A percentile compares a stretch with the other conserved stretches of the same genome.
Conservation (phyloP, 2,329 filamentous ascomycete species). For the Ophiocordyceps camponoti-rufipedis region DNA sequence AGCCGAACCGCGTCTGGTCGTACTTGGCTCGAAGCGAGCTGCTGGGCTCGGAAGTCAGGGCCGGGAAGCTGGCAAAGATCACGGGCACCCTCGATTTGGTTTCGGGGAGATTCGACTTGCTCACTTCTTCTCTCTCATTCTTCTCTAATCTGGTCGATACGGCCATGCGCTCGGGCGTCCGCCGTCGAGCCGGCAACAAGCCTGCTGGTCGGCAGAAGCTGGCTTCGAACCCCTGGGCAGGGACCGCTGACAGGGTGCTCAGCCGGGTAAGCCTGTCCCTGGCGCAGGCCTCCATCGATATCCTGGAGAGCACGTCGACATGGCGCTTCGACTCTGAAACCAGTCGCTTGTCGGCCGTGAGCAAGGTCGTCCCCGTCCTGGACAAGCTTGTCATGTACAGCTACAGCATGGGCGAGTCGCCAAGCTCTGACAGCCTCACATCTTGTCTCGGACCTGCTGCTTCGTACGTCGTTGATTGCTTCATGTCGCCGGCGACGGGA, state of each 20-base stretch:
- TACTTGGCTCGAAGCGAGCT: conserved; percentile 69
- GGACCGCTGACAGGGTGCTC: conserved; percentile 62
- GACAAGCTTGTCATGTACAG: conserved; percentile 52
- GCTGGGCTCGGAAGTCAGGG: conserved; percentile 57
- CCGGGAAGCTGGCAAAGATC: conserved; percentile 59
- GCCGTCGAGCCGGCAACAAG: conserved; percentile 40
- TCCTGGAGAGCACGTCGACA: conserved; percentile 68
- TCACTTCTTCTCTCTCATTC: conserved; percentile 54
- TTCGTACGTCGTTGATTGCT: conserved; percentile 56
- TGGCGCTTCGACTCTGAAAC: conserved; percentile 63
- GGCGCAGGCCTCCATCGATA: conserved; percentile 58
- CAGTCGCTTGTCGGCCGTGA: conserved; percentile 51
- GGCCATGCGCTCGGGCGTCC: conserved; percentile 49
- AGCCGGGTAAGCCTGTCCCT: conserved; percentile 54
- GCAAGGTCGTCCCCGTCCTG: conserved; percentile 50
- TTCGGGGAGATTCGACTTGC: conserved; percentile 56
- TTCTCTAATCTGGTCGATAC: conserved; percentile 64
- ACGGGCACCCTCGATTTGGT: conserved; percentile 70
- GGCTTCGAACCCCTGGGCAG: conserved; percentile 40
- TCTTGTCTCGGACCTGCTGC: conserved; percentile 54
- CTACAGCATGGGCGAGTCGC: conserved; percentile 53
- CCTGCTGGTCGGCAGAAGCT: conserved; percentile 24
- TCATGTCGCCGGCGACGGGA: conserved; percentile 51
- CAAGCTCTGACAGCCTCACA: conserved; percentile 26
- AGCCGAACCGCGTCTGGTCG: conserved; percentile 78